Base-by-base conservation (phyloP, 176 grass and related monocot species). In the Tillandsia leiboldiana region DNA sequence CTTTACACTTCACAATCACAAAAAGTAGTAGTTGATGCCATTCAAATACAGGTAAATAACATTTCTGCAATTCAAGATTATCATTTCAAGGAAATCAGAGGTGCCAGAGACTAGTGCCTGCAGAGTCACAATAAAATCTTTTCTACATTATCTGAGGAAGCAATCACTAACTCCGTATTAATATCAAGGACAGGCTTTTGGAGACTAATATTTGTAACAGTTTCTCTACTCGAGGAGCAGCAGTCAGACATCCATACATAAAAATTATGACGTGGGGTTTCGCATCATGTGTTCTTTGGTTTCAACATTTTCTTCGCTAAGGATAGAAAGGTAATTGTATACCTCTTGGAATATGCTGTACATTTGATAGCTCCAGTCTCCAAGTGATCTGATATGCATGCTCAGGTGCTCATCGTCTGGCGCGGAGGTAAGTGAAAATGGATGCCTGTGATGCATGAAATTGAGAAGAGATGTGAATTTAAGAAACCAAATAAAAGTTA, bases 311-410 rank as follows among this genome's bases (percentile, higher is more conserved):
- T 58, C n/a, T 8, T 58, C 54, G 2, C 18, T 58, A 58, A 29
- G 28, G 28, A 29, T 29, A 29, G 28, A 29, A 29, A 29, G 28
- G 28, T 2, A 29, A 29, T 29, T 58, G 5, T 18, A 7, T 78
- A 84, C 84, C 81, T 87, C 64, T 63, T 84, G 81, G 58, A 91
- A 91, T 33, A 71, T 56, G 49, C 67, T 72, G 75, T 91, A 91
- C 28, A 84, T 75, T 82, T 91, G 68, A 72, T 70, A 87, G 75
- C 84, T 91, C 88, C 88, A 91, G 56, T 91, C 88, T 49, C 84
- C 84, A 17, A 87, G 88, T 49, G 88, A 87, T 64, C 88, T 84
- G 9, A 91, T 73, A 76, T 91, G 88, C 72, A 91, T 82, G 47
- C 74, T 80, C 27, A 91, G 75, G 64, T 91, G 67, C 51, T 79